Evolutionary conservation across 2,329 filamentous ascomycete genomes (phyloP), one percentile per base, ranked within the genome.

Genomic region (Penicillium sp.): DNA sequence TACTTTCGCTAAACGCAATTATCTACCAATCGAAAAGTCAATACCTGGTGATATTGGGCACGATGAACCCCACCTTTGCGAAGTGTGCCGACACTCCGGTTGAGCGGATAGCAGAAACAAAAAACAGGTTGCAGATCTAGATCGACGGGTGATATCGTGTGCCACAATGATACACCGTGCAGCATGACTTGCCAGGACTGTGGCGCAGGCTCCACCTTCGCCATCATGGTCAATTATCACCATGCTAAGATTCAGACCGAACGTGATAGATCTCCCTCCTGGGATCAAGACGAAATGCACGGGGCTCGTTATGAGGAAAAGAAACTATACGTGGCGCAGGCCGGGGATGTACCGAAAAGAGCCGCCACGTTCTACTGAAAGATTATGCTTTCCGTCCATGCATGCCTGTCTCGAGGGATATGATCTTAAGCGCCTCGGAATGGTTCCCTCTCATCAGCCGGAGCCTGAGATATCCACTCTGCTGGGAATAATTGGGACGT

Each of bases 131-230:
- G 9, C 25, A 6, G 25, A n/a, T 27, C 25, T 4, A 27, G 25
- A 27, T 27, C 9, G 25, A 27, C 25, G 9, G 12, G 25, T 27
- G 25, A 27, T 13, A 27, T 6, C 25, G 25, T 6, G 25, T 11
- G 25, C 25, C 37, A 20, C 16, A 29, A 27, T 27, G 10, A 27
- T 27, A 11, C 11, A n/a, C 10, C 25, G 25, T 27, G 25, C 25
- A 27, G 10, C 6, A n/a, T 30, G 25, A 20, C 22, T 18, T 16
- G 40, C 34, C 34, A 37, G 17, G 33, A 23, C 33, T 20, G 28
- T 23, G 30, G 34, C 26, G 27, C 18, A 12, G 37, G 37, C 30
- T 40, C 39, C 42, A 45, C 39, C 36, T 17, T n/a, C n/a, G n/a
- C n/a, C n/a, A n/a, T n/a, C n/a, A n/a, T n/a, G n/a, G n/a, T n/a